These are phyloP conservation scores for Verticillium zaregamsianum DNA, from an alignment of 2,329 filamentous ascomycete genomes.

Conservation along the genomic window DNA sequence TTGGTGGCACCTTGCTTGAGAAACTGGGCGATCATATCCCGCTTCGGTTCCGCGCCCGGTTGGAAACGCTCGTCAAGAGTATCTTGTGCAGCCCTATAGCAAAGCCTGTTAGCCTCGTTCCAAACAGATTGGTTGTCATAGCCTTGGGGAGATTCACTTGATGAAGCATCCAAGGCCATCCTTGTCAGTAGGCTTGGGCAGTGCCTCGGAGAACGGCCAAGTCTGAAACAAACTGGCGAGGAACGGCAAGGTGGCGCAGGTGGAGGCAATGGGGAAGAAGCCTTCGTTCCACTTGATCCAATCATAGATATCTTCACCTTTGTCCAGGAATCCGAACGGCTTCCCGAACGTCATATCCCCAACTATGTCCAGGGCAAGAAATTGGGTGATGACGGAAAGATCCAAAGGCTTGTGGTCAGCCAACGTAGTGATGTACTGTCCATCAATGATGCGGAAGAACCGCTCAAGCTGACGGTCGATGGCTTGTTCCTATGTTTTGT, in stretches of 20 bases:
- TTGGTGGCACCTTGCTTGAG: slow-evolving; percentile 29
- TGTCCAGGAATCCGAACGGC: slow-evolving; percentile 45
- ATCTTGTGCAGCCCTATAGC: slow-evolving; percentile 9
- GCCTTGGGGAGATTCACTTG: slow-evolving; percentile 20
- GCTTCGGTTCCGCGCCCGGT: slow-evolving; percentile 18
- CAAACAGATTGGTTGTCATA: neutral
- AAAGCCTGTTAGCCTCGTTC: neutral
- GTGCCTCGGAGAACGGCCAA: slow-evolving; percentile 29
- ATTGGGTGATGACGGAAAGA: slow-evolving; percentile 44
- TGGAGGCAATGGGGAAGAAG: slow-evolving; percentile 31
- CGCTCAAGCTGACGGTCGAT: slow-evolving; percentile 32
- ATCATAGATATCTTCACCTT: slow-evolving; percentile 42
- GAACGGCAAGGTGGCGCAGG: slow-evolving; percentile 30
- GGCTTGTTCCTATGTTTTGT: slow-evolving; percentile 41
- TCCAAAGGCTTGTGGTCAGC: slow-evolving; percentile 34
- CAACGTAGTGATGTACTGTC: slow-evolving; percentile 39
- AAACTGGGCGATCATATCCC: slow-evolving; percentile 35
- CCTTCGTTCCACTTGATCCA: slow-evolving; percentile 40
- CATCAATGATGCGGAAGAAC: slow-evolving; percentile 40
- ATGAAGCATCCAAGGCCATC: slow-evolving; percentile 34
- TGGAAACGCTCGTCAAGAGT: slow-evolving; percentile 2
- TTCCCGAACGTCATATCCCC: slow-evolving; percentile 47
- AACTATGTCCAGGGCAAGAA: slow-evolving; percentile 51
- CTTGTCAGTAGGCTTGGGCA: slow-evolving; percentile 31
- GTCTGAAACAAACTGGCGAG: slow-evolving; percentile 27